Base-by-base conservation (phyloP, 164 flowering plant species). In the Annona squamosa region DNA sequence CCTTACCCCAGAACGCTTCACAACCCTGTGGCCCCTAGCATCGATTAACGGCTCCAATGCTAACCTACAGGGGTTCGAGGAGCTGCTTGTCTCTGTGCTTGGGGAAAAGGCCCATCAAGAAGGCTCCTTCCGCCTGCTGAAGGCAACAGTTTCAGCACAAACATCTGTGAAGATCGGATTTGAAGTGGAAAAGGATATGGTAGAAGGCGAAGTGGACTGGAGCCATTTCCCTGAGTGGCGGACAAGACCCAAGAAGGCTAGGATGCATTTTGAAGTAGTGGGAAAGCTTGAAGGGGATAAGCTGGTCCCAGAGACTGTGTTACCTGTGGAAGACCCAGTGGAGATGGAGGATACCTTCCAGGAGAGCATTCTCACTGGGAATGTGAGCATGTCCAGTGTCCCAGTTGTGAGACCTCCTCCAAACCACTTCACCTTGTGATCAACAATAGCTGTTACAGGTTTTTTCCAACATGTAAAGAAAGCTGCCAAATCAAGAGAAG, bases 191-290 rank as follows among this genome's bases (percentile, higher is more conserved):
- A 93, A 87, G 87, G 83, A 82, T 73, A 42, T 93, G 76, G 84
- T 86, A 75, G 87, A 83, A 75, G 90, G 83, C 48, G 93, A 92
- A 48, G 90, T 73, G 10, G 70, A 76, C 6, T 76, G 77, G 77
- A 66, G 78, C 13, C 83, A 79, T 48, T 77, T 87, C 66, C 97
- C 97, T 0, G 86, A 73, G 75, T 95, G 98, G 99, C 84, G 96
- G 81, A 95, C 98, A 2, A 91, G 86, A 77, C 97, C 99, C 0
- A 86, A 86, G 79, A 72, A 68, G 0, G 77, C 86, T 77, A 87
- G 77, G 80, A 84, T 91, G 93, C 89, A 90, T 65, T 95, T 93
- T 78, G 99, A 93, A 82, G 99, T 91, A 5, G 81, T 93, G 77
- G 98, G 86, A 2, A 93, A 89, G 85, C 87, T 95, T 3, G 99